Evolutionary conservation across 176 grass and related monocot genomes (phyloP).

Genomic region (Oryza rufipogon): DNA sequence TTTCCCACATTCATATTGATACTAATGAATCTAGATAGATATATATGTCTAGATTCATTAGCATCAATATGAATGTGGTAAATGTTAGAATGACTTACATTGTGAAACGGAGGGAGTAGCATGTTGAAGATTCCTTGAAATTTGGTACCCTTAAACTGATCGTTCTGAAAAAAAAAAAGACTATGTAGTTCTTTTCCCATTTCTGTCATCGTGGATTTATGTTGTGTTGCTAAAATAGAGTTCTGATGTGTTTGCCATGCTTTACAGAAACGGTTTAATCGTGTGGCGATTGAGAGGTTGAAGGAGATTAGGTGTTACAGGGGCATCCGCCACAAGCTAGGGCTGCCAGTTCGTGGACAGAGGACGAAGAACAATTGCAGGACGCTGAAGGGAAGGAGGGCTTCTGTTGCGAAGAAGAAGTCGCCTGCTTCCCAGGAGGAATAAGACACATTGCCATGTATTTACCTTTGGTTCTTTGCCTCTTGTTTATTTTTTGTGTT

Average conservation of each 20-base stretch:
- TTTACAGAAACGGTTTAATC: slow-evolving; percentile 83
- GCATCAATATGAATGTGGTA: too few relatives aligned
- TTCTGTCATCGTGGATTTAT: background rate
- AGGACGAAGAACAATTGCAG: slow-evolving; percentile 94
- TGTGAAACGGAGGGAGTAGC: background rate
- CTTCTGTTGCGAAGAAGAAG: slow-evolving; percentile 81
- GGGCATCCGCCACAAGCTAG: slow-evolving; percentile 76
- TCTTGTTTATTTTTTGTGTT: background rate
- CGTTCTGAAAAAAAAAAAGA: too few relatives aligned
- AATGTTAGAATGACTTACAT: too few relatives aligned
- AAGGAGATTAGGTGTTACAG: slow-evolving; percentile 91
- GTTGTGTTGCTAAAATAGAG: background rate
- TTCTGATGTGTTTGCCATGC: slow-evolving; percentile 4
- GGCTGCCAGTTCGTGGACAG: slow-evolving; percentile 76
- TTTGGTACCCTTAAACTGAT: background rate
- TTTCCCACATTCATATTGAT: too few relatives aligned
- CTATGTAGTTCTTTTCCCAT: background rate
- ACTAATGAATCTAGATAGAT: too few relatives aligned
- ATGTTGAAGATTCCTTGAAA: background rate
- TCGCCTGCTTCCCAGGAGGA: slow-evolving; percentile 52
- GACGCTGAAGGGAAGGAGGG: slow-evolving; percentile 85
- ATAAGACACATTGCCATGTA: slow-evolving; percentile 44
- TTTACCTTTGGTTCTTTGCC: slow-evolving; percentile 15
- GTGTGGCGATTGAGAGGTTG: slow-evolving; percentile 79
- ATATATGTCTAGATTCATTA: too few relatives aligned